phyloP scores from a whole-genome alignment of 1,139 yeast species.

The Candida labiduridarum region DNA sequence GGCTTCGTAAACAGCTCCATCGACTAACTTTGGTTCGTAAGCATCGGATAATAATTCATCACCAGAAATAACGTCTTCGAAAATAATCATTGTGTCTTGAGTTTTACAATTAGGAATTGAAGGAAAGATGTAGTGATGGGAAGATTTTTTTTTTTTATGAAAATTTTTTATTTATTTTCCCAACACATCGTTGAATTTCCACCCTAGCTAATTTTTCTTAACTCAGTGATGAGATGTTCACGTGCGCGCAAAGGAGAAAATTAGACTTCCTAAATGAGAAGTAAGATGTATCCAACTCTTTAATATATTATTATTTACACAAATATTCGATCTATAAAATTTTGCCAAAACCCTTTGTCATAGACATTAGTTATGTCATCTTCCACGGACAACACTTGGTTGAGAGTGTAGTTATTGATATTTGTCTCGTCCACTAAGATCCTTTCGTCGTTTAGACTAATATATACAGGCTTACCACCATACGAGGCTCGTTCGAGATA shows the following conservation, averaged over 20 bases:
- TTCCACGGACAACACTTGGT: conserved; percentile 38
- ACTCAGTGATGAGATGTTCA: conserved; percentile 8
- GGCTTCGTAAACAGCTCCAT: conserved; percentile 92
- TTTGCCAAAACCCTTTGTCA: conserved; percentile 62
- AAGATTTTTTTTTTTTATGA: neutral
- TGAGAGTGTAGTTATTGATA: conserved; percentile 18
- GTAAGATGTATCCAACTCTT: neutral
- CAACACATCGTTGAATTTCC: neutral
- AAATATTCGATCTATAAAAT: conserved; percentile 34
- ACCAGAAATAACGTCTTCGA: conserved; percentile 78
- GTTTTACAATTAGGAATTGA: conserved; percentile 5
- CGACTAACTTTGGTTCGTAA: conserved; percentile 84
- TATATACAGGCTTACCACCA: conserved; percentile 23
- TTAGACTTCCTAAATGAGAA: conserved; percentile 15
- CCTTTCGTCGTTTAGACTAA: conserved; percentile 30
- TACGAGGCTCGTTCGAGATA: conserved; percentile 19
- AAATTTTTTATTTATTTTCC: neutral
- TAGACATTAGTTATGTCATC: conserved; percentile 61
- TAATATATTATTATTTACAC: neutral
- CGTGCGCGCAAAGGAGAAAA: conserved; percentile 8
- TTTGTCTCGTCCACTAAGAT: conserved; percentile 18
- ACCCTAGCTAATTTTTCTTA: neutral
- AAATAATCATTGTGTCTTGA: conserved; percentile 41
- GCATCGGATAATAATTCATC: conserved; percentile 99
- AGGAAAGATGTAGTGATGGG: conserved; percentile 6